Evolutionary conservation across 768 basidiomycete species (phyloP), one percentile per base, ranked within the genome.

Genomic region (Pluteus cervinus): DNA sequence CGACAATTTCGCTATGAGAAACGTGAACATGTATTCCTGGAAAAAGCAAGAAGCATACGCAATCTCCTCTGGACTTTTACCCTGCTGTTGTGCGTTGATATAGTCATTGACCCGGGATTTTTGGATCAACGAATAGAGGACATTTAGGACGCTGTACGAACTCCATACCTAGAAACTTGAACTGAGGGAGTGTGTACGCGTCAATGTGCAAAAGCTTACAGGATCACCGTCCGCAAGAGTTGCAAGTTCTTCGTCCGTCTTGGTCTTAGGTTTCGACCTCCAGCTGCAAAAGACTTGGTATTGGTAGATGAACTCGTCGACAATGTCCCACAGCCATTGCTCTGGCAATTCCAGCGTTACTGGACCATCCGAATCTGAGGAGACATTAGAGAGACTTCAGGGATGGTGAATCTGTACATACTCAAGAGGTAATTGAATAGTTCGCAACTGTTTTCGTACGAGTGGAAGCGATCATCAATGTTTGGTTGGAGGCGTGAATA

Each of bases 301-400:
- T 57, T 99, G 94, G 63, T 96, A 99, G 49, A 97, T 94, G 57
- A 93, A 93, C 51, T 93, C 91, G 65, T 94, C 90, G 53, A 94
- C 82, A 58, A 93, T 92, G 53, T 94, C 91, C 90, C 93, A 98
- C 6, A 99, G 63, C 94, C 94, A 99, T 57, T 96, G 92, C 42
- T 93, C 89, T 0, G 94, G 94, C 16, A 99, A 79, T 44, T 93
- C 82, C 34, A 98, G 79, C n/a, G 81, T 61, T 0, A 97, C 91
- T 2, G 94, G 94, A 1, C 86, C 88, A 42, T 96, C 91, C 8
- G 91, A 93, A 60, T 98, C 91, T 91, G 48, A 6, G 20, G 32
- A n/a, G 14, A 37, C 40, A 38, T 30, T 33, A 6, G 29, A 24
- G 4, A n/a, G n/a, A 18, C 24, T 11, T 16, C 4, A 11, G 14